Evolutionary conservation across 2,329 filamentous ascomycete genomes (phyloP).

Genomic region (Trichoderma arundinaceum): DNA sequence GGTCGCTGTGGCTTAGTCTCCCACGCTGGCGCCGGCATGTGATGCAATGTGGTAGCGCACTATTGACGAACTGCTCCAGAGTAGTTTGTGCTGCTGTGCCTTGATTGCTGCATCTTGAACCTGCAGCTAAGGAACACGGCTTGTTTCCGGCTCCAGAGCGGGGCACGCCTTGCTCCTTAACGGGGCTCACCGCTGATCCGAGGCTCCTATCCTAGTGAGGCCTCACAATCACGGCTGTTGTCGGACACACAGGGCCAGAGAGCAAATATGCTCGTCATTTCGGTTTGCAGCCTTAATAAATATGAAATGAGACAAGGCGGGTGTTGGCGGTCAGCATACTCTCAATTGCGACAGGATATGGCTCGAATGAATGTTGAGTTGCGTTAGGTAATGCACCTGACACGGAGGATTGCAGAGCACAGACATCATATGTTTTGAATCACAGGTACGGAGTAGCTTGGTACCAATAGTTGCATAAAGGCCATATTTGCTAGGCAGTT

Average conservation of each 20-base stretch:
- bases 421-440: too few relatives aligned
- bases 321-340: too few relatives aligned
- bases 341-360: too few relatives aligned
- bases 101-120: constrained; percentile 20
- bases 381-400: background rate
- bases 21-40: constrained; percentile 35
- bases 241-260: background rate
- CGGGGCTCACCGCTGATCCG: constrained; percentile 31
- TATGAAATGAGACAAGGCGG: background rate
- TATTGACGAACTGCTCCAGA: background rate
- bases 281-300: constrained; percentile 12
- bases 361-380: too few relatives aligned
- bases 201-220: constrained; percentile 21
- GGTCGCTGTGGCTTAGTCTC: constrained; percentile 22
- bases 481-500: background rate
- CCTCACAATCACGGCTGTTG: constrained; percentile 15
- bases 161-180: constrained; percentile 36
- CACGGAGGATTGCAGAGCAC: background rate
- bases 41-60: constrained; percentile 30
- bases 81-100: background rate
- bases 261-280: constrained; percentile 14
- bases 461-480: background rate
- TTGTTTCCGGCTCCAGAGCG: constrained; percentile 36
- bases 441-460: too few relatives aligned
- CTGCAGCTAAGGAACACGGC: constrained; percentile 15